Conservation (phyloP, 2,329 filamentous ascomycete genomes). For the Fusarium mundagurra region DNA sequence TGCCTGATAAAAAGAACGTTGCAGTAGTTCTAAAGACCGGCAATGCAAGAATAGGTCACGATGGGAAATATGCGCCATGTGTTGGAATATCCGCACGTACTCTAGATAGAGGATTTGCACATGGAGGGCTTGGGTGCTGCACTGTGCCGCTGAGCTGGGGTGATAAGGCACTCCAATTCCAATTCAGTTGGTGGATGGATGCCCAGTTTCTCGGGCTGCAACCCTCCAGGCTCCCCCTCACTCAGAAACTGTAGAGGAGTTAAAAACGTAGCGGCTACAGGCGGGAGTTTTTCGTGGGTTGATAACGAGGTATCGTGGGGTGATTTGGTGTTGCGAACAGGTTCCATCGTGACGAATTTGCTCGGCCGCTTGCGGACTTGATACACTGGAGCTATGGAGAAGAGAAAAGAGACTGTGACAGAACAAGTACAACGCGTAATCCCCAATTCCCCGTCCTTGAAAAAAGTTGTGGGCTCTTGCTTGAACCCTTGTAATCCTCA, state of each 20-base stretch:
- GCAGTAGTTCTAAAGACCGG: constrained; percentile 10
- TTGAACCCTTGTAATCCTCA: constrained; percentile 10
- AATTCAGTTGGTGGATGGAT: constrained; percentile 10
- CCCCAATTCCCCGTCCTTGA: constrained; percentile 24
- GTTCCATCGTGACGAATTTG: background rate
- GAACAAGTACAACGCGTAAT: constrained; percentile 26
- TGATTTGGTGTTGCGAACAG: constrained; percentile 9
- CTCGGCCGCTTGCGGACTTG: background rate
- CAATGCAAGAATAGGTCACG: constrained; percentile 21
- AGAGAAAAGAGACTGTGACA: background rate
- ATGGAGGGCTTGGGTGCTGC: background rate
- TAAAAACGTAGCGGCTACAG: constrained; percentile 31
- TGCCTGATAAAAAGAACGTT: constrained; percentile 31
- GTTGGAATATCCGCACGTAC: constrained; percentile 16
- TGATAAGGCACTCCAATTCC: constrained; percentile 37
- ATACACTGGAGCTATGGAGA: constrained; percentile 5
- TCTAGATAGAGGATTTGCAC: constrained; percentile 20
- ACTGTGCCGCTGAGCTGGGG: constrained; percentile 34
- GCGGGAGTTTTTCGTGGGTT: constrained; percentile 27
- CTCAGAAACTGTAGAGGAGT: background rate
- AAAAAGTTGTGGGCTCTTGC: constrained; percentile 21
- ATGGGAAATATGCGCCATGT: background rate
- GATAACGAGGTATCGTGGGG: constrained; percentile 24
- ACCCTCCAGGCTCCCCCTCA: constrained; percentile 1
- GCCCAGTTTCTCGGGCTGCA: constrained; percentile 21